A percentile compares a stretch with the other conserved stretches of the same genome.
These are phyloP conservation scores for Leptoxyphium fumago DNA, from an alignment of 2,329 filamentous ascomycete genomes.

Conservation along the genomic window DNA sequence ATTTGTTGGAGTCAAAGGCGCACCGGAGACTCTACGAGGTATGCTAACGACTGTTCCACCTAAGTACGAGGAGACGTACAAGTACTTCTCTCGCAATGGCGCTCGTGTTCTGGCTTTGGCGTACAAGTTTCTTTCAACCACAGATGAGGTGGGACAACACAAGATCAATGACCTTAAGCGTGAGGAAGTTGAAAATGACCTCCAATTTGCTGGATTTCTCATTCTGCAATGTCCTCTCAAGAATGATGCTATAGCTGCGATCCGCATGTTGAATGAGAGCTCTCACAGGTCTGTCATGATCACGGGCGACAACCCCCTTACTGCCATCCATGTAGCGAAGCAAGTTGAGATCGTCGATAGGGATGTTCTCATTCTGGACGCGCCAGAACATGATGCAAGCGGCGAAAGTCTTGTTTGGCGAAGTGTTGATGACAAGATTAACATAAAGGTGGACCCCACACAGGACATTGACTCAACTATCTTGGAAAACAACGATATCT, in stretches of 20 bases:
- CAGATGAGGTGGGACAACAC: constrained; percentile 65
- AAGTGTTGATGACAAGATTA: constrained; percentile 80
- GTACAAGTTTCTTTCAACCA: constrained; percentile 77
- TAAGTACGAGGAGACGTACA: constrained; percentile 95
- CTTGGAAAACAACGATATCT: constrained; percentile 74
- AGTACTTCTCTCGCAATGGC: constrained; percentile 92
- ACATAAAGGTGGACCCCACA: constrained; percentile 70
- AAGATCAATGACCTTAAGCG: constrained; percentile 90
- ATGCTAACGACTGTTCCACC: constrained; percentile 73
- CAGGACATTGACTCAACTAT: constrained; percentile 70
- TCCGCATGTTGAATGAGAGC: constrained; percentile 96
- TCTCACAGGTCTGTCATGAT: constrained; percentile 99
- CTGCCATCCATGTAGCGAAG: constrained; percentile 85
- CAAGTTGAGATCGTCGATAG: constrained; percentile 97
- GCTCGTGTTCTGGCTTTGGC: constrained; percentile 86
- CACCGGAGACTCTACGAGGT: constrained; percentile 88
- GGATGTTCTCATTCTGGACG: constrained; percentile 85
- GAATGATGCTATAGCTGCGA: constrained; percentile 84
- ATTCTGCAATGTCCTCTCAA: constrained; percentile 93
- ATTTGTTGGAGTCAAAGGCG: constrained; percentile 91
- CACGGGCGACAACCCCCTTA: constrained; percentile 93
- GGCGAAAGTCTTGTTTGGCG: constrained; percentile 82
- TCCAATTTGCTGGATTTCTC: constrained; percentile 87
- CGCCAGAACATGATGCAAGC: constrained; percentile 74
- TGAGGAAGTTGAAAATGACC: constrained; percentile 71